Conservation (phyloP, 2,329 filamentous ascomycete species). For the Fusarium protoensiforme region DNA sequence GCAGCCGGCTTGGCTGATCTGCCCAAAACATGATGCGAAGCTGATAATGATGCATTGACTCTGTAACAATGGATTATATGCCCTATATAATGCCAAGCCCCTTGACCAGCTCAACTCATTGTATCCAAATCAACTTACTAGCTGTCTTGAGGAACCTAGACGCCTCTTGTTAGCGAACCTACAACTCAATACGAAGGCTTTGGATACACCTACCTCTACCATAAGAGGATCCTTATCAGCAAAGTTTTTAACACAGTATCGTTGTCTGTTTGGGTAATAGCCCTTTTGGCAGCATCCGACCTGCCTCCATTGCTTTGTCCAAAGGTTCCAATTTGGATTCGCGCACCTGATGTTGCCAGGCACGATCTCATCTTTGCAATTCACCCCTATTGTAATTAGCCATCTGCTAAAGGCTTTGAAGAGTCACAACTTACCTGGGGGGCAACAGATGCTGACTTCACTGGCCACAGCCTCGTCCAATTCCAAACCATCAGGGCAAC, state of each 20-base stretch:
- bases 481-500: constrained; percentile 22
- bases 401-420: not conserved
- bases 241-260: constrained; percentile 9
- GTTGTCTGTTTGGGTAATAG: constrained; percentile 10
- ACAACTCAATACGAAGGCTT: not conserved
- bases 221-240: not conserved
- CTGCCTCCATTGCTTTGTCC: constrained; percentile 13
- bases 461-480: not conserved
- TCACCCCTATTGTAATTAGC: constrained; percentile 6
- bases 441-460: constrained; percentile 24
- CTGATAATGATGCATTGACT: too few species aligned
- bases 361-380: constrained; percentile 13
- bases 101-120: not conserved
- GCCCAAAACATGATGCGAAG: too few species aligned
- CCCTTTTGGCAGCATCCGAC: constrained; percentile 22
- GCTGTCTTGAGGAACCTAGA: not conserved
- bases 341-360: constrained; percentile 16
- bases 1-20: too few species aligned
- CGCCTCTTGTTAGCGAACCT: not conserved
- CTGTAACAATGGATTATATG: too few species aligned
- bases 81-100: not conserved
- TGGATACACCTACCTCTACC: not conserved
- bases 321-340: constrained; percentile 15
- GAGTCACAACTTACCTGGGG: constrained; percentile 6
- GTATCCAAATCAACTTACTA: not conserved